Percentiles rank a stretch among this genome's conserved stretches.
phyloP scores from a whole-genome alignment of 2,329 filamentous ascomycete species.

The Aspergillus ochraceoroseus region DNA sequence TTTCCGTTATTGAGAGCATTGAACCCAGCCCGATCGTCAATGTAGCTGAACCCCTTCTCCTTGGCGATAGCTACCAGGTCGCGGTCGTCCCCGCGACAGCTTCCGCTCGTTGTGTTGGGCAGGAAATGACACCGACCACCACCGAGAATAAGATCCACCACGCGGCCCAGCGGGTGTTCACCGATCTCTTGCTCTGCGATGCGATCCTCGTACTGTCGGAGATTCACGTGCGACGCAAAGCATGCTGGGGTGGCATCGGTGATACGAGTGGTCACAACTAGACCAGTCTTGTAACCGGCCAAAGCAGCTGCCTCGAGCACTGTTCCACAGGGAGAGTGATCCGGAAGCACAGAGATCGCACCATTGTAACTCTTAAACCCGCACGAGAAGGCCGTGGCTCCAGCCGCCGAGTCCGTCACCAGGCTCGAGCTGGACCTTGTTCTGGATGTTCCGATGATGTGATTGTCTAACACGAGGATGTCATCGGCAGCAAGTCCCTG shows the following conservation, averaged over 20 bases:
- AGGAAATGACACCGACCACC: conserved; percentile 92
- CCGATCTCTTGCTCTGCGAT: conserved; percentile 93
- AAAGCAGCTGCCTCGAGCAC: conserved; percentile 89
- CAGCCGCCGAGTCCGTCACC: conserved; percentile 94
- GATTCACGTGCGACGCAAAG: conserved; percentile 82
- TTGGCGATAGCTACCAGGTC: conserved; percentile 70
- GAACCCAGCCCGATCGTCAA: conserved; percentile 67
- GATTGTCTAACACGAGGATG: conserved; percentile 73
- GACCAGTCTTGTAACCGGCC: conserved; percentile 83
- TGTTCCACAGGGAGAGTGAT: conserved; percentile 82
- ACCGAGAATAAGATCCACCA: conserved; percentile 88
- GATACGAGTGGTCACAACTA: conserved; percentile 91
- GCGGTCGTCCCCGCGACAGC: conserved; percentile 73
- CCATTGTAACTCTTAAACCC: conserved; percentile 93
- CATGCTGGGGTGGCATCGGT: conserved; percentile 96
- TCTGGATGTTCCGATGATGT: conserved; percentile 84
- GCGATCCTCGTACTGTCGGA: conserved; percentile 74
- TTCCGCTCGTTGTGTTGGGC: conserved; percentile 71
- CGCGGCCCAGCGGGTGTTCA: conserved; percentile 75
- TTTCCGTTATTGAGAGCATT: conserved; percentile 65
- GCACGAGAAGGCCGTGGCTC: conserved; percentile 93
- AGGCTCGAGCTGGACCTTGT: conserved; percentile 79
- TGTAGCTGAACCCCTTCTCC: conserved; percentile 75
- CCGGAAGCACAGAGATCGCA: conserved; percentile 82
- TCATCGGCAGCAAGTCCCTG: conserved; percentile 69